Evolutionary conservation across 306 rosid genomes (phyloP), one percentile per base, ranked within the genome.

Genomic region (Fragaria nilgerrensis): DNA sequence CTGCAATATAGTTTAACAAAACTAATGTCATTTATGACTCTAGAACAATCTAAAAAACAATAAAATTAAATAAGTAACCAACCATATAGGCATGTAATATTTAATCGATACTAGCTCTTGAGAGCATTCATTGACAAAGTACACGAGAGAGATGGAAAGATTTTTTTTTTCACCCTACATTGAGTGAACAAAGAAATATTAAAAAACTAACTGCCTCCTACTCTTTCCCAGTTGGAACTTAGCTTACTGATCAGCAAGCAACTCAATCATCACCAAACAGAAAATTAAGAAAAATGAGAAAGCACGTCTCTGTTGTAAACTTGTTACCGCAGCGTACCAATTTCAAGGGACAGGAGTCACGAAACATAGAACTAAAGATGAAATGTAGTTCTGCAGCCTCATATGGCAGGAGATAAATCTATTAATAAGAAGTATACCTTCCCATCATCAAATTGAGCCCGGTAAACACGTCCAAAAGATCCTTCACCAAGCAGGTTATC

Each of bases 401-500:
- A 27, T 41, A 22, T 39, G 34, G 27, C 75, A 82, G 49, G 68
- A 56, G 59, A 68, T 36, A 16, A 49, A 47, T 70, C 61, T 55
- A 43, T 32, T 47, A 72, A 79, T 45, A 47, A 67, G 10, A 69
- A 64, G 72, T 68, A 34, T 84, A 92, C 99, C 98, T 96, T 87
- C 61, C 98, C 98, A 67, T 92, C 97, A 69, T 88, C 90, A 70
- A 93, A 89, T 81, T 89, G 93, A 82, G 94, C 98, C 36, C 93
- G 94, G 81, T 92, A 96, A 76, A 96, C 97, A 2, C 98, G 97
- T 56, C 99, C 99, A 85, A 92, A 87, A 71, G 94, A 88, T 47
- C 97, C 99, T 81, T 92, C 98, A 32, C 97, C 99, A 29, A 92
- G 88, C 75, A 92, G 98, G 75, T 91, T 89, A 63, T 96, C 99